Conservation (phyloP, 257 asterid genomes). For the Capsicum rhomboideum region DNA sequence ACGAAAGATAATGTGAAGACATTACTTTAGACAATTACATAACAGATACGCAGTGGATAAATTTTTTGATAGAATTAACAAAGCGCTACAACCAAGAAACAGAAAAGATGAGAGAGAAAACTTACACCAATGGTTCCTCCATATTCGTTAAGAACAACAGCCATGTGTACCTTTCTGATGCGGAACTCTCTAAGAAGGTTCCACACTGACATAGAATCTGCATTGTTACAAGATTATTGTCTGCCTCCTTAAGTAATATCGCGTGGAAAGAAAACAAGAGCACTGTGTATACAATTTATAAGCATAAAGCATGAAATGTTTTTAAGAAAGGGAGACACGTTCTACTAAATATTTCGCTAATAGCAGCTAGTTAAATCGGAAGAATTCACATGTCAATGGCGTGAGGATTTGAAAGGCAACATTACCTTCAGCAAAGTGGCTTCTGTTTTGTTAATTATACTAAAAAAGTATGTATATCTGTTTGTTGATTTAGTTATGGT, state of each 20-base stretch:
- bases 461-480: not conserved
- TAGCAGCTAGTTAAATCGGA: not conserved
- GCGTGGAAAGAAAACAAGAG: not conserved
- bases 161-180: slow-evolving; percentile 99
- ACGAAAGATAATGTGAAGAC: not conserved
- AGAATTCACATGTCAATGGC: not conserved
- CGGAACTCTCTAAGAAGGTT: slow-evolving; percentile 99
- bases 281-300: not conserved
- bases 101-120: not conserved
- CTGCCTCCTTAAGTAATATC: not conserved
- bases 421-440: not conserved
- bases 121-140: slow-evolving; percentile 99
- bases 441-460: not conserved
- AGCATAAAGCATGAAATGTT: not conserved
- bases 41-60: not conserved
- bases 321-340: not conserved
- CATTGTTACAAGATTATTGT: slow-evolving; percentile 11
- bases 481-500: not conserved
- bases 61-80: not conserved
- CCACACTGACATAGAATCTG: slow-evolving; percentile 99
- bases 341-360: not conserved
- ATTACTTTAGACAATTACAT: not conserved
- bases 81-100: not conserved
- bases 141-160: slow-evolving; percentile 95
- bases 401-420: not conserved